Evolutionary conservation across 2,329 filamentous ascomycete genomes (phyloP).

Genomic region (Endoconidiophora laricicola): DNA sequence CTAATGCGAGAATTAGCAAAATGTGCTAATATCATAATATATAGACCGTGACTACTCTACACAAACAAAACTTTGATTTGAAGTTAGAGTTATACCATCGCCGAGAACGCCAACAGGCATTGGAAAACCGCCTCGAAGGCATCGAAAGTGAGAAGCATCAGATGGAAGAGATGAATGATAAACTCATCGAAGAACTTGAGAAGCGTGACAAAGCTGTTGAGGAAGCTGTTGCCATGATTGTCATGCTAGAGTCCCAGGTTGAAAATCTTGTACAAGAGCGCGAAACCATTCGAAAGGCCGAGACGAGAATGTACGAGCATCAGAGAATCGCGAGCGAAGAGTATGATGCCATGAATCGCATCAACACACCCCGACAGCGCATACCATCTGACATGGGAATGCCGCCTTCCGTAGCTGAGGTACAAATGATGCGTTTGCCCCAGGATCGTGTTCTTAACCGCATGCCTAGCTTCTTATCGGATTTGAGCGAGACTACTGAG

Average conservation of each 20-base stretch:
- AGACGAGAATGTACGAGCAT: constrained; percentile 17
- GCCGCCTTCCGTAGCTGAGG: background rate
- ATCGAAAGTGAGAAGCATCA: constrained; percentile 38
- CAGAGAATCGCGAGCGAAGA: constrained; percentile 11
- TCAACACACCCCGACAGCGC: constrained; percentile 1
- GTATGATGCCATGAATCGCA: constrained; percentile 6
- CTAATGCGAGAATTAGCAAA: constrained; percentile 2
- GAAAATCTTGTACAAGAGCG: constrained; percentile 37
- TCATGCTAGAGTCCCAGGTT: constrained; percentile 43
- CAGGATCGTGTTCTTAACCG: constrained; percentile 25
- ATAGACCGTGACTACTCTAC: constrained; percentile 47
- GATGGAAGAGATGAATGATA: constrained; percentile 39
- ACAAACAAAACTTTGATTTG: constrained; percentile 63
- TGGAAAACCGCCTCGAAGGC: constrained; percentile 41
- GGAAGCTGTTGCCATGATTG: constrained; percentile 54
- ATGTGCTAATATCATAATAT: constrained; percentile 7
- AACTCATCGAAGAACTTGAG: constrained; percentile 42
- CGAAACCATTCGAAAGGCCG: constrained; percentile 34
- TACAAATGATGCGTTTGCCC: background rate
- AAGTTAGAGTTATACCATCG: constrained; percentile 58
- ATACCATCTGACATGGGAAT: constrained; percentile 15
- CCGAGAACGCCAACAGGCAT: constrained; percentile 41
- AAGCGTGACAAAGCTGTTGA: constrained; percentile 54
- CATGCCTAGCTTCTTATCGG: constrained; percentile 50
- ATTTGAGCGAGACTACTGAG: constrained; percentile 40